A percentile compares a stretch with the other conserved stretches of the same genome.
Evolutionary conservation across 495 filamentous ascomycete species (phyloP).

Genomic region (Aspergillus affinis): DNA sequence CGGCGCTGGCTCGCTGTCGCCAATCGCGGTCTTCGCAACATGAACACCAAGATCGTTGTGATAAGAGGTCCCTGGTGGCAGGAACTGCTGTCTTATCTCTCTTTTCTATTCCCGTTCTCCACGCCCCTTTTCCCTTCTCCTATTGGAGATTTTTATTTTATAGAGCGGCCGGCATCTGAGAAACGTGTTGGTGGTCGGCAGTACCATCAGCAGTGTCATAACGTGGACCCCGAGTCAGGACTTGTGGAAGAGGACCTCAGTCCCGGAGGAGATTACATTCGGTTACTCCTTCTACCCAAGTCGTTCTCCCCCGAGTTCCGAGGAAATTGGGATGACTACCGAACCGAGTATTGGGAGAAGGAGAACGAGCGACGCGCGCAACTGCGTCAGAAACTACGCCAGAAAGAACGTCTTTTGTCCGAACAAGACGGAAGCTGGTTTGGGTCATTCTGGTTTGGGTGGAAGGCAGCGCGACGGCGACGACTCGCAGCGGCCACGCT

Average conservation of each 20-base stretch:
- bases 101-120: slow-evolving; percentile 74
- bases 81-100: slow-evolving; percentile 66
- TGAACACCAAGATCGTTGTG: slow-evolving; percentile 94
- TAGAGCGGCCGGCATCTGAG: slow-evolving; percentile 54
- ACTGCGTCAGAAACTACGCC: slow-evolving; percentile 65
- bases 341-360: slow-evolving; percentile 92
- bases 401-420: slow-evolving; percentile 63
- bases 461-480: slow-evolving; percentile 56
- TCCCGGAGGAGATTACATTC: slow-evolving; percentile 85
- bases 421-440: slow-evolving; percentile 73
- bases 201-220: slow-evolving; percentile 41
- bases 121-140: slow-evolving; percentile 62
- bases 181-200: slow-evolving; percentile 38
- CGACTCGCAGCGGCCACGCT: slow-evolving; percentile 34
- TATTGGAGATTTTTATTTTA: slow-evolving; percentile 64
- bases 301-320: slow-evolving; percentile 92
- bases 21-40: slow-evolving; percentile 83
- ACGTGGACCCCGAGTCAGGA: slow-evolving; percentile 56
- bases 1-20: slow-evolving; percentile 83
- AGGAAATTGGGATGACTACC: slow-evolving; percentile 95
- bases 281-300: slow-evolving; percentile 87
- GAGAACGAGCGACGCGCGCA: slow-evolving; percentile 86
- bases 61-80: slow-evolving; percentile 81
- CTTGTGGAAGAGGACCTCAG: slow-evolving; percentile 76
- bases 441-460: slow-evolving; percentile 67